phyloP scores from a whole-genome alignment of 2,329 filamentous ascomycete species.

The Eutypella sp. region DNA sequence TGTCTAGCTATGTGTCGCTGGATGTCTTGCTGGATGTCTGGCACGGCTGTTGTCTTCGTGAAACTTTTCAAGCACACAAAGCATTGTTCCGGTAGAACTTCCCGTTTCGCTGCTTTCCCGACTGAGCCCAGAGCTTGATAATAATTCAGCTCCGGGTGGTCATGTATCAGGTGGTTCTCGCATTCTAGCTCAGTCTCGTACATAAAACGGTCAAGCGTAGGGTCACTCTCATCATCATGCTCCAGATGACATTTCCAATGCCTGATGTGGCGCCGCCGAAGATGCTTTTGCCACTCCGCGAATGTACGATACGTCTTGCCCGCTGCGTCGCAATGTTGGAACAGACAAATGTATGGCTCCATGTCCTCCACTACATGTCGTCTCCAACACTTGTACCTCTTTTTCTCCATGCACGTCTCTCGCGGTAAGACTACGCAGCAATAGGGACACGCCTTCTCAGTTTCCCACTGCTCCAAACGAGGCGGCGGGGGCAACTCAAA shows the following conservation, averaged over 20 bases:
- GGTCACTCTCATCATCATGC: background rate
- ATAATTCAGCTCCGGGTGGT: background rate
- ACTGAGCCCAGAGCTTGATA: background rate
- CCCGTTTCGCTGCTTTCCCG: background rate
- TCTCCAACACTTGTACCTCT: background rate
- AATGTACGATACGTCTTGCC: background rate
- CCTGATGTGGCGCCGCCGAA: background rate
- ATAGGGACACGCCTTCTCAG: background rate
- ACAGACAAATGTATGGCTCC: background rate
- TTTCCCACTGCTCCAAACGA: background rate
- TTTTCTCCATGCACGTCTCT: background rate
- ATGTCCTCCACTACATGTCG: background rate
- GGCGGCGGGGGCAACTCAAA: background rate
- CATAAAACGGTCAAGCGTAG: background rate
- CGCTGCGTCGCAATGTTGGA: background rate
- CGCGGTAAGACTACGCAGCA: background rate
- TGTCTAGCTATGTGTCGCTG: background rate
- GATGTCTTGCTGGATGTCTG: background rate
- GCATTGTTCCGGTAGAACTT: background rate
- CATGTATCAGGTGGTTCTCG: background rate
- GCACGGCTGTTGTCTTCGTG: background rate
- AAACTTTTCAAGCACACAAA: background rate
- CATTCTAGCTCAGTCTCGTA: background rate
- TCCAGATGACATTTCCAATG: background rate
- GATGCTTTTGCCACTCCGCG: background rate